Base-by-base conservation (phyloP, 192 early-diverging fungal genomes). In the Coemansia erecta region DNA sequence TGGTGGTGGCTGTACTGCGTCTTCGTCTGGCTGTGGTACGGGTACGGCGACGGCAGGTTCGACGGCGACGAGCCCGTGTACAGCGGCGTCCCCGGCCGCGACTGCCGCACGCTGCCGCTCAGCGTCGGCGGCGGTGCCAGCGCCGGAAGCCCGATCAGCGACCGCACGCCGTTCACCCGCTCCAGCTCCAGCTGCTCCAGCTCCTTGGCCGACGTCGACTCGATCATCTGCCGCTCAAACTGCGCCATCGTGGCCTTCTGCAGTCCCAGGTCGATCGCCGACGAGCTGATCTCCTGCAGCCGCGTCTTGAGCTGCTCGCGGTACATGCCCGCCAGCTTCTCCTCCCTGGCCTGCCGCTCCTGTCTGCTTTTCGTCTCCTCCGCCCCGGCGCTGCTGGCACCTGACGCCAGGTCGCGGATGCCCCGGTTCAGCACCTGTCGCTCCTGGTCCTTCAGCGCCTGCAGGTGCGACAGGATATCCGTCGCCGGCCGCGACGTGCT, bases 371-470 rank as follows among this genome's bases (percentile, higher is more conserved):
- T 49, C 2, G 41, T 23, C 61, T 79, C 76, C 35, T 61, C 70
- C 4, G 46, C 52, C 26, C 28, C 3, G 26, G 39, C 6, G 40
- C 40, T 19, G 5, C 23, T 23, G 4, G 52, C 39, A 37, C 53
- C 17, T 28, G 63, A 28, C n/a, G 23, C 56, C 2, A 43, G 15
- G 37, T 68, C 65, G 19, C 60, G 67, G 8, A 31, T 23, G 13
- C 66, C 59, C 19, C 71, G 70, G 17, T 60, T 48, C 21, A 80
- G 67, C 13, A 80, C 63, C 14, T 80, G 77, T 13, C 58, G 50
- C 63, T 80, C 77, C 53, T 73, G 61, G 22, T 42, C 77, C 60
- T 80, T 80, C 15, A 80, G 61, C 49, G 69, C 70, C 35, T 80
- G 70, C 23, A 80, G 45, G 22, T 80, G 77, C 21, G 67, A 59